Base-by-base conservation (phyloP, 225 moss, liverwort and hornwort genomes). In the Ulota crispa region DNA sequence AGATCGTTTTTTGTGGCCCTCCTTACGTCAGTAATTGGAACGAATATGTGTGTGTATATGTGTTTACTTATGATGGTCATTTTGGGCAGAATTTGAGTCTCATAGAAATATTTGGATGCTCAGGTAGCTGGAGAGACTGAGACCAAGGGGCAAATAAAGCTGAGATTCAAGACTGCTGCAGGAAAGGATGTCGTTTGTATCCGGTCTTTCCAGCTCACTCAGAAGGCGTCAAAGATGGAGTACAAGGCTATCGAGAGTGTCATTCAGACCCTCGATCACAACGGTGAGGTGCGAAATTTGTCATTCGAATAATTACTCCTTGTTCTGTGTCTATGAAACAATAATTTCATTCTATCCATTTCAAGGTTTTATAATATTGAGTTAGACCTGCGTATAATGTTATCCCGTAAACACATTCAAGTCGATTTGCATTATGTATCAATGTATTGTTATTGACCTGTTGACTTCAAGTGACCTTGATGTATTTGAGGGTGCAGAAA, bases 181-280 rank as follows among this genome's bases (percentile, higher is more conserved):
- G 93, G 93, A 73, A 99, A 99, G 86, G 99, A 99, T 86, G 99
- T 99, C 67, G 99, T 99, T 54, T 99, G 99, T 85, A 91, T 99
- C 66, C 93, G 99, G 72, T 99, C 99, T 43, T 99, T 99, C 87
- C 99, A 99, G 82, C 94, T 99, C 54, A 93, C 99, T 7, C 99
- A 99, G 83, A 99, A 96, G 88, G 93, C 94, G 43, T 92, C 96
- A 14, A 99, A 99, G 80, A 91, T 99, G 96, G 99, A 99, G 72
- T 99, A 96, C 78, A 99, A 99, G 86, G 99, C 99, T 64, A 96
- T 99, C 72, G 99, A 99, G 84, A 99, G 99, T 87, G 96, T 99
- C 73, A 90, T 99, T 50, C 99, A 99, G 89, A 99, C 99, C 28
- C 94, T 99, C 32, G 83, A 96, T 83, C 88, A 92, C 80, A 95